Evolutionary conservation across 176 grass and related monocot species (phyloP).

Genomic region (Thinopyrum elongatum): DNA sequence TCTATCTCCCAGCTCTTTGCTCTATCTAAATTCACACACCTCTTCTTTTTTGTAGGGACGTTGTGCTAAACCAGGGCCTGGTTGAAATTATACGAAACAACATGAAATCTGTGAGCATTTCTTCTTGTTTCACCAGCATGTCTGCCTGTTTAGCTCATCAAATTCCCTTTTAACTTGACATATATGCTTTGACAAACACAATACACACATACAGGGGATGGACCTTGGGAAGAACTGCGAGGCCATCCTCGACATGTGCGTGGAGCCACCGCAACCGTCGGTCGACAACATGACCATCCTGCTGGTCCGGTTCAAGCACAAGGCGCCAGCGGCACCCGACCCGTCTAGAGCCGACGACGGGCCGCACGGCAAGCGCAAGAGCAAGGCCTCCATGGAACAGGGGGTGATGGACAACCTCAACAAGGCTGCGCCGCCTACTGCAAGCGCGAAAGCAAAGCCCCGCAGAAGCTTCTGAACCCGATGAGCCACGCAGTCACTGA

Average conservation of each 20-base stretch:
- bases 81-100: slow-evolving; percentile 11
- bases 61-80: slow-evolving; percentile 15
- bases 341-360: neutral
- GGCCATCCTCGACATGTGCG: slow-evolving; percentile 11
- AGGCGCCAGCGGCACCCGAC: neutral
- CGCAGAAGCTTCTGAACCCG: slow-evolving; percentile 23
- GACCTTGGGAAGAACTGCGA: neutral
- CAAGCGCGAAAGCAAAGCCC: neutral
- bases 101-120: slow-evolving; percentile 17
- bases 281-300: slow-evolving; percentile 44
- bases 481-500: neutral
- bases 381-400: neutral
- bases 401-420: neutral
- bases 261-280: neutral
- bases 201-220: neutral
- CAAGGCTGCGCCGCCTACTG: neutral
- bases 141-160: neutral
- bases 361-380: neutral
- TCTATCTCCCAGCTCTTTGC: neutral
- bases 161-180: neutral
- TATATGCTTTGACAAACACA: slow-evolving; percentile 22
- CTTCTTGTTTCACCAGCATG: neutral
- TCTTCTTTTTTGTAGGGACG: slow-evolving; percentile 36
- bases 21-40: slow-evolving; percentile 3
- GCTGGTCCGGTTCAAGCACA: slow-evolving; percentile 38